Percentiles rank a stretch among this genome's conserved stretches.
Evolutionary conservation across 2,329 filamentous ascomycete species (phyloP).

Genomic region (Didymella lethalis): DNA sequence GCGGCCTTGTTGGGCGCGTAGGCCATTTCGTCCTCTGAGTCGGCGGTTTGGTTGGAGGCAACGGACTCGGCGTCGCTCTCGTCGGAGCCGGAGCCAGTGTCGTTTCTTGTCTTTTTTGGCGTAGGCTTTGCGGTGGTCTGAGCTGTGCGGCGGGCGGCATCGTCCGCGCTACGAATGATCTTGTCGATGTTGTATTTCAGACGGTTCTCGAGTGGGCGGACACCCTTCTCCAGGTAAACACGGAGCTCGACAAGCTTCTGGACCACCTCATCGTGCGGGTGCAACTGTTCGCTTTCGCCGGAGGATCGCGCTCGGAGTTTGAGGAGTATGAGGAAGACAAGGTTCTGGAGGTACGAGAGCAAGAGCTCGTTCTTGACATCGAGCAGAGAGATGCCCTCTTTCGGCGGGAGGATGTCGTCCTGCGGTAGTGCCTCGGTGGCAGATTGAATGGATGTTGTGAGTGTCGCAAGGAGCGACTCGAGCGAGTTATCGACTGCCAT

Average conservation of each 20-base stretch:
- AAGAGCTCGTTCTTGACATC: constrained; percentile 98
- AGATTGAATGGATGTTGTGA: constrained; percentile 70
- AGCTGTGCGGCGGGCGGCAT: constrained; percentile 56
- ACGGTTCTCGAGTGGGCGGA: constrained; percentile 86
- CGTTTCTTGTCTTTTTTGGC: constrained; percentile 42
- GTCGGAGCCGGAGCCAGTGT: constrained; percentile 53
- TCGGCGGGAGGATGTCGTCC: constrained; percentile 70
- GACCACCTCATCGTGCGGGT: constrained; percentile 72
- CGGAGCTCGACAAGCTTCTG: constrained; percentile 89
- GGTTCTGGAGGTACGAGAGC: constrained; percentile 92
- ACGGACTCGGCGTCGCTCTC: constrained; percentile 48
- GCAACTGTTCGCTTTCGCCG: constrained; percentile 46
- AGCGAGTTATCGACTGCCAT: constrained; percentile 53
- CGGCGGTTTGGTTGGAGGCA: constrained; percentile 39
- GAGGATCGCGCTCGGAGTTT: constrained; percentile 66
- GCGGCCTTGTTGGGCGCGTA: constrained; percentile 68
- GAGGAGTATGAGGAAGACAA: constrained; percentile 84
- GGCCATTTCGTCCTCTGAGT: constrained; percentile 65
- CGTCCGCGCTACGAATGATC: constrained; percentile 85
- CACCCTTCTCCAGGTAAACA: constrained; percentile 92
- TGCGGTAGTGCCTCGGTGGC: constrained; percentile 62
- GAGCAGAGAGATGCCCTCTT: constrained; percentile 90
- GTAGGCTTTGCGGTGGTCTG: constrained; percentile 34
- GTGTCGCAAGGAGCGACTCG: constrained; percentile 51
- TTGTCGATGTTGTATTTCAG: constrained; percentile 97